phyloP scores from a whole-genome alignment of 208 protist genomes.

The Acanthamoeba castellanii region DNA sequence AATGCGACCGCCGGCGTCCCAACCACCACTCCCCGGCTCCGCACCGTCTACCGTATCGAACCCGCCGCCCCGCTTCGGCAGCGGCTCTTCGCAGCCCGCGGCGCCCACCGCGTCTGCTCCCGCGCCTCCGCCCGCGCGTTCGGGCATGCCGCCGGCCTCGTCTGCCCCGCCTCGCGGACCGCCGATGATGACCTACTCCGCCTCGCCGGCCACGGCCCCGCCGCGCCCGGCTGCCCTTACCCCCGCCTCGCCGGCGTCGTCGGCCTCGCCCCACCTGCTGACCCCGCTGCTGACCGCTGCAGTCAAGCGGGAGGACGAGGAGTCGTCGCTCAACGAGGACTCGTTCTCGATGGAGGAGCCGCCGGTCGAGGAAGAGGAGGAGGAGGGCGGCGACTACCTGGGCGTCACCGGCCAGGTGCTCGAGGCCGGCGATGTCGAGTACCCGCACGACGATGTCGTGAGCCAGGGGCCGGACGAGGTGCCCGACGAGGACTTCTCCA shows the following conservation, averaged over 20 bases:
- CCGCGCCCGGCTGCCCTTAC: background rate
- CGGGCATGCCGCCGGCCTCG: too few relatives aligned
- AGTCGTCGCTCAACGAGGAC: slow-evolving; percentile 31
- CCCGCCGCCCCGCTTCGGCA: too few relatives aligned
- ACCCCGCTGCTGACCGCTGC: background rate
- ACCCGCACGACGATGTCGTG: slow-evolving; percentile 39
- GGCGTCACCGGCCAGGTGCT: background rate
- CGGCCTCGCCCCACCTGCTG: background rate
- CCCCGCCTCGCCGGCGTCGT: background rate
- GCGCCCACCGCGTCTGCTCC: too few relatives aligned
- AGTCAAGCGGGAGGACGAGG: slow-evolving; percentile 30
- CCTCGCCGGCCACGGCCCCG: background rate
- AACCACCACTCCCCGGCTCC: too few relatives aligned
- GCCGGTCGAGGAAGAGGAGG: background rate
- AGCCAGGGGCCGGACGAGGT: background rate
- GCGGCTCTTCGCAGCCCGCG: too few relatives aligned
- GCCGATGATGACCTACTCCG: too few relatives aligned
- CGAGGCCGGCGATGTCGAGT: background rate
- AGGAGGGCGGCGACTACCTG: background rate
- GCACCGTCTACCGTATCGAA: too few relatives aligned
- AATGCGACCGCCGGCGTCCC: too few relatives aligned
- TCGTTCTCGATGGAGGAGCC: background rate
- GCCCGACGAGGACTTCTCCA: slow-evolving; percentile 20
- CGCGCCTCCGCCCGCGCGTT: too few relatives aligned
- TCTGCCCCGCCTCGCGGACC: too few relatives aligned